These are phyloP conservation scores for Ceratocystis smalleyi DNA, from an alignment of 2,329 filamentous ascomycete species.

Conservation along the genomic window DNA sequence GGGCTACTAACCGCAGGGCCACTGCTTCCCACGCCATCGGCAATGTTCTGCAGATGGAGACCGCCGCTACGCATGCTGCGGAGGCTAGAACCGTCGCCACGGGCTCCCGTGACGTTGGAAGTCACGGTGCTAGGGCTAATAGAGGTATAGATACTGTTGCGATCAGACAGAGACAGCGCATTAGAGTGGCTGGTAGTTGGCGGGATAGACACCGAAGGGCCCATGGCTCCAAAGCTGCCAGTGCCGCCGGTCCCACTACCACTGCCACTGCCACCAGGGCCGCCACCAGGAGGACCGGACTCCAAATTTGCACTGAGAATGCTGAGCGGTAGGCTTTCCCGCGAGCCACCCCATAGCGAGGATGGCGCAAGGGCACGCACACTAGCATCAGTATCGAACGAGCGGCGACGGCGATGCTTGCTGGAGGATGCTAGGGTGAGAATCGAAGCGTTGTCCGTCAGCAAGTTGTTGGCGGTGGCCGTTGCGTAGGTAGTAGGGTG, in stretches of 20 bases:
- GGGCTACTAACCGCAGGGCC: conserved; percentile 38
- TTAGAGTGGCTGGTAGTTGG: conserved; percentile 71
- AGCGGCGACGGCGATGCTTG: conserved; percentile 60
- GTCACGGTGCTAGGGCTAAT: conserved; percentile 30
- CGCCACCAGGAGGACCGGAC: neutral
- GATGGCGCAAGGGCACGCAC: conserved; percentile 72
- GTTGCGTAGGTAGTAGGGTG: conserved; percentile 58
- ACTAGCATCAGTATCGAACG: conserved; percentile 72
- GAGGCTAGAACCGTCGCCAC: conserved; percentile 58
- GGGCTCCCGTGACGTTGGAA: neutral
- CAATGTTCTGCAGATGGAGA: conserved; percentile 53
- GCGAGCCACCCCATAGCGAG: conserved; percentile 66
- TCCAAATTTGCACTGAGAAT: conserved; percentile 55
- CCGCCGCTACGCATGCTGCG: conserved; percentile 62
- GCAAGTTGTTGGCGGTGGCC: conserved; percentile 67
- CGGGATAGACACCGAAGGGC: conserved; percentile 35
- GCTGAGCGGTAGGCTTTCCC: conserved; percentile 64
- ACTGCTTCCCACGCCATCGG: conserved; percentile 69
- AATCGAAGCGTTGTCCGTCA: conserved; percentile 76
- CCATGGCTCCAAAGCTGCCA: neutral
- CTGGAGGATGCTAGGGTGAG: conserved; percentile 70
- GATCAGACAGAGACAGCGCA: conserved; percentile 33
- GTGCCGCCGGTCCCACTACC: neutral
- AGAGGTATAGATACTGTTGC: conserved; percentile 53
- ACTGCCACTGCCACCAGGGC: neutral